These are phyloP conservation scores for Alisma plantagoaquatica DNA, from an alignment of 106 monocot genomes.

Conservation along the genomic window DNA sequence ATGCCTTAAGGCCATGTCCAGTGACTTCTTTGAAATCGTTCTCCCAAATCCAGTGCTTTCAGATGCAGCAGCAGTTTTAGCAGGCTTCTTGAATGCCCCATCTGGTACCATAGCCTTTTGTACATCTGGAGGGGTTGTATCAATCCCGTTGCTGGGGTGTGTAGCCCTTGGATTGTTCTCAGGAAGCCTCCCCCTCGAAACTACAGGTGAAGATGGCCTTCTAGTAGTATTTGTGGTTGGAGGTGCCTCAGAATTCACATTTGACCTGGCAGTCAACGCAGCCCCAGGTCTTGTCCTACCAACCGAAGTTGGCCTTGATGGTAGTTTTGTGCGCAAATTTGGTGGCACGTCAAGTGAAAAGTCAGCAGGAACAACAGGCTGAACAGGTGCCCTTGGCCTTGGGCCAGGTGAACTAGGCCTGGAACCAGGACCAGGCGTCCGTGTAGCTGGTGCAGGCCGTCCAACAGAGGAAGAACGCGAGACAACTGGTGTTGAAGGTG, in stretches of 20 bases:
- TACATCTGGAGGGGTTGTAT: conserved; percentile 14
- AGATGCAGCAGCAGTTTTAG: conserved; percentile 23
- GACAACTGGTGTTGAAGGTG: conserved; percentile 10
- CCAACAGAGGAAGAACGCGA: conserved; percentile 39
- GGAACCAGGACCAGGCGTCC: conserved; percentile 24
- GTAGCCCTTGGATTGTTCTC: conserved; percentile 35
- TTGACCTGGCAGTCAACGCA: conserved; percentile 32
- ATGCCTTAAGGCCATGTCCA: conserved; percentile 92
- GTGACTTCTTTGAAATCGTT: conserved; percentile 85
- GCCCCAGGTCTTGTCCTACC: conserved; percentile 36
- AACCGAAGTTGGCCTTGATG: conserved; percentile 21
- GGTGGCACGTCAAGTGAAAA: conserved; percentile 27
- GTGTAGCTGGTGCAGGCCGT: conserved; percentile 17
- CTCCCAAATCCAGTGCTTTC: conserved; percentile 86
- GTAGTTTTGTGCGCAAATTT: conserved; percentile 17
- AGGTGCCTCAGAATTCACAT: conserved; percentile 35
- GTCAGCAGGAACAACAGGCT: conserved; percentile 46
- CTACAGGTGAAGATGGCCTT: conserved; percentile 33
- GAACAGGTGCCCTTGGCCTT: conserved; percentile 35
- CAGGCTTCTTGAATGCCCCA: conserved; percentile 14
- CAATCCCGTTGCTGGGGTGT: conserved; percentile 36
- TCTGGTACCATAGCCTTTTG: conserved; percentile 21
- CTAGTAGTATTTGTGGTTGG: conserved; percentile 19
- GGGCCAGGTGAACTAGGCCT: conserved; percentile 65
- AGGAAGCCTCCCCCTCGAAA: conserved; percentile 46